Conservation (phyloP, 495 filamentous ascomycete genomes). For the Articulospora tetracladia region DNA sequence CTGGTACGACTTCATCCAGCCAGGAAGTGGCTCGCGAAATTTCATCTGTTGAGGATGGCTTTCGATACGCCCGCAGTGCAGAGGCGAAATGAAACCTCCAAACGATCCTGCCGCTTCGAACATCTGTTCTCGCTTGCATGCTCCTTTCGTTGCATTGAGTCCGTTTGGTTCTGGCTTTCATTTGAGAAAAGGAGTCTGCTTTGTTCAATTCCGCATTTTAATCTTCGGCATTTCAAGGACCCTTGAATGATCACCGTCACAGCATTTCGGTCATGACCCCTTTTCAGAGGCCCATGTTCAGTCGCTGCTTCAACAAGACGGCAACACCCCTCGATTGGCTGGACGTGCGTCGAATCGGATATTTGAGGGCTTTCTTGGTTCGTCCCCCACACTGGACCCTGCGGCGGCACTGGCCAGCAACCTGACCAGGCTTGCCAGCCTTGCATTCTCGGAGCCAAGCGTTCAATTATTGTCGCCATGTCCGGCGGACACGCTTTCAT, state of each 20-base stretch:
- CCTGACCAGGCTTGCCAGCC: background rate
- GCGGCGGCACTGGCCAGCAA: background rate
- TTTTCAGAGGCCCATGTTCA: background rate
- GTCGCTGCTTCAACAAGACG: background rate
- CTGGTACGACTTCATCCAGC: background rate
- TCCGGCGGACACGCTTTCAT: background rate
- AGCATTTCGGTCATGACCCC: constrained; percentile 1
- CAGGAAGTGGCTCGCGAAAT: background rate
- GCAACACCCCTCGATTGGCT: constrained; percentile 1
- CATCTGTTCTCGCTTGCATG: background rate
- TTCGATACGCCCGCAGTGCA: background rate
- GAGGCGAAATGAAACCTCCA: background rate
- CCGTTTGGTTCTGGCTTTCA: background rate
- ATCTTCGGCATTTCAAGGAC: constrained; percentile 4
- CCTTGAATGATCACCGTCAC: constrained; percentile 4
- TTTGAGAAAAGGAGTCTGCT: background rate
- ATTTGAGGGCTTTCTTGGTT: background rate
- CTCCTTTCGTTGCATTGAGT: background rate
- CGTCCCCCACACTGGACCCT: background rate
- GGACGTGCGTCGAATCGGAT: background rate
- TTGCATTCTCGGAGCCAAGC: background rate
- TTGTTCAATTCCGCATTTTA: background rate
- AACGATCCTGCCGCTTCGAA: background rate
- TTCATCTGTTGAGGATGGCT: background rate
- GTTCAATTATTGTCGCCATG: background rate